Conservation (phyloP, 2,329 filamentous ascomycete genomes). For the Colletotrichum tamarilloi region DNA sequence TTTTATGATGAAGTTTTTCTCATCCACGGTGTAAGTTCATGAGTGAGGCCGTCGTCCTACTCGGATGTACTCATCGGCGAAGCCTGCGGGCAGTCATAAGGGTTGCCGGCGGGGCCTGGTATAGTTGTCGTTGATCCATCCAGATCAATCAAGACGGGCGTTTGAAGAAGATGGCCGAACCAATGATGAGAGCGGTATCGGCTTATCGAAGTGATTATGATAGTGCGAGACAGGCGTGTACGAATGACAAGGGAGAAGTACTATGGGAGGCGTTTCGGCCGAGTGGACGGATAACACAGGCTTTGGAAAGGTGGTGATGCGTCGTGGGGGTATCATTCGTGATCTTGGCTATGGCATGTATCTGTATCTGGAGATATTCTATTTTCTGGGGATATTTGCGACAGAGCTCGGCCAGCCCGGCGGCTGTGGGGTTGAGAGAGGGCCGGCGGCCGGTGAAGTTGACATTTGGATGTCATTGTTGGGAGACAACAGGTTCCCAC, state of each 20-base stretch:
- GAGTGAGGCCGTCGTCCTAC: slow-evolving; percentile 17
- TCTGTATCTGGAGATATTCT: neutral
- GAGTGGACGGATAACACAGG: neutral
- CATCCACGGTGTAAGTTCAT: neutral
- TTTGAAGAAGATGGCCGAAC: neutral
- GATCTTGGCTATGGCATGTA: neutral
- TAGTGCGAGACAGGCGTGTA: neutral
- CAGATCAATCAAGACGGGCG: neutral
- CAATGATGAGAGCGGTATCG: slow-evolving; percentile 9
- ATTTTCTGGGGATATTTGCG: slow-evolving; percentile 4
- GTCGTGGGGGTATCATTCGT: neutral
- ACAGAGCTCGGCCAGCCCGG: slow-evolving; percentile 31
- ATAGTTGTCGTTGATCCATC: slow-evolving; percentile 13
- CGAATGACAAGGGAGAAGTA: neutral
- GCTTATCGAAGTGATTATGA: slow-evolving; percentile 8
- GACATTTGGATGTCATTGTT: neutral
- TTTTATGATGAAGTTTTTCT: slow-evolving; percentile 13
- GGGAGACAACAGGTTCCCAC: neutral
- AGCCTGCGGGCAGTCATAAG: slow-evolving; percentile 32
- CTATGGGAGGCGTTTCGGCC: neutral
- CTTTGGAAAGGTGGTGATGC: neutral
- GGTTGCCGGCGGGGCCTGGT: slow-evolving; percentile 28
- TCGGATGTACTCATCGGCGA: slow-evolving; percentile 12
- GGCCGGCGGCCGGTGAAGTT: slow-evolving; percentile 30
- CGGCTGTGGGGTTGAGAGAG: slow-evolving; percentile 16